These are phyloP conservation scores for Microsporum audouinii DNA, from an alignment of 2,329 filamentous ascomycete genomes.

Conservation along the genomic window DNA sequence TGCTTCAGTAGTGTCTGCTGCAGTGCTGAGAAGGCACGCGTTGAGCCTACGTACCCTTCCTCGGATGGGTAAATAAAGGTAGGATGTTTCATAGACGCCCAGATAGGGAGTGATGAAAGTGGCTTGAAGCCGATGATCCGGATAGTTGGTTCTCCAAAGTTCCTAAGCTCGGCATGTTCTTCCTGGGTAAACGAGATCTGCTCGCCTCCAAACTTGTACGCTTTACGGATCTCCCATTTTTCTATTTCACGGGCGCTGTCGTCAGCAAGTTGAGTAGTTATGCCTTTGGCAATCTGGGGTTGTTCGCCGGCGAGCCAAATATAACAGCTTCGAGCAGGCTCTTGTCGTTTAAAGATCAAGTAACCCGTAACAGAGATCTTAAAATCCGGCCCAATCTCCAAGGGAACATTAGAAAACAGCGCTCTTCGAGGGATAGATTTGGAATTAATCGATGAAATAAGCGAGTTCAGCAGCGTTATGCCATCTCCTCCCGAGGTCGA, in stretches of 20 bases:
- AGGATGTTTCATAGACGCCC: constrained; percentile 76
- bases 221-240: constrained; percentile 72
- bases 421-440: constrained; percentile 77
- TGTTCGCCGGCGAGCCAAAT: constrained; percentile 81
- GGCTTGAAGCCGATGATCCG: constrained; percentile 92
- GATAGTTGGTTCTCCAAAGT: constrained; percentile 73
- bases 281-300: constrained; percentile 63
- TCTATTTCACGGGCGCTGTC: constrained; percentile 67
- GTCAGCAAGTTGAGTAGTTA: constrained; percentile 64
- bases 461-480: constrained; percentile 62
- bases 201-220: constrained; percentile 91
- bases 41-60: constrained; percentile 78
- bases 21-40: constrained; percentile 80
- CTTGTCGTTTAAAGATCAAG: constrained; percentile 74
- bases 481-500: constrained; percentile 61
- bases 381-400: constrained; percentile 76
- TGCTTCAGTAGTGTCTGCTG: constrained; percentile 74
- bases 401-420: constrained; percentile 72
- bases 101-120: constrained; percentile 58
- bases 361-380: constrained; percentile 89
- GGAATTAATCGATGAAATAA: constrained; percentile 81
- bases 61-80: constrained; percentile 93
- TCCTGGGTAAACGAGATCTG: constrained; percentile 76
- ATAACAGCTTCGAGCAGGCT: constrained; percentile 69
- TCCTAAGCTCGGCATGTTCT: constrained; percentile 63